Evolutionary conservation across 768 basidiomycete species (phyloP).

Genomic region (Ramaria rubella): DNA sequence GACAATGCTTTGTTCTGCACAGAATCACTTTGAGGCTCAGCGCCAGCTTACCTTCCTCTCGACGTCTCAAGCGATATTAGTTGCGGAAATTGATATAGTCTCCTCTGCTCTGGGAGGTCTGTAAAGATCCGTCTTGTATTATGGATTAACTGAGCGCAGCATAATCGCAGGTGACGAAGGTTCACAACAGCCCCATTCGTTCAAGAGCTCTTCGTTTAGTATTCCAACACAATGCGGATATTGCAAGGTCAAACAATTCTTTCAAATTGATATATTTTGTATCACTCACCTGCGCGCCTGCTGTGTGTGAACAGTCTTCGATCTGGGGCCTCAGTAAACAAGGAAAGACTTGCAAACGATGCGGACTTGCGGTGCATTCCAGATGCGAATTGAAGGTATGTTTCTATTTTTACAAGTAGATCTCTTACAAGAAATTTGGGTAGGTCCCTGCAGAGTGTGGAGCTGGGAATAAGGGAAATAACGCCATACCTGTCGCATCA

Average conservation of each 20-base stretch:
- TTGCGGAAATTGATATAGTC: constrained; percentile 61
- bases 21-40: constrained; percentile 59
- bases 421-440: constrained; percentile 6
- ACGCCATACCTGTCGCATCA: too few relatives aligned
- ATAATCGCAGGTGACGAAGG: constrained; percentile 63
- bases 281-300: not conserved
- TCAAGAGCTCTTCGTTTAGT: constrained; percentile 82
- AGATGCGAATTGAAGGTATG: constrained; percentile 82
- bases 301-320: too few relatives aligned
- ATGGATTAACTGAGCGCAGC: not conserved
- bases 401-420: constrained; percentile 1
- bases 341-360: constrained; percentile 76
- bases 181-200: constrained; percentile 60
- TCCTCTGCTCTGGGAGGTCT: constrained; percentile 55
- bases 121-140: constrained; percentile 16
- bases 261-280: not conserved
- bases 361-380: constrained; percentile 72
- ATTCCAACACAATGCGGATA: constrained; percentile 79
- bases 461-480: constrained; percentile 10
- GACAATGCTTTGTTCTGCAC: not conserved
- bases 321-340: constrained; percentile 87
- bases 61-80: constrained; percentile 51
- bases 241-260: constrained; percentile 53
- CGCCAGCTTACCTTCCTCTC: constrained; percentile 52
- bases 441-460: constrained; percentile 72